A percentile compares a stretch with the other conserved stretches of the same genome.
These are phyloP conservation scores for Pterocarpus macrocarpus DNA, from an alignment of 306 rosid genomes.

Conservation along the genomic window DNA sequence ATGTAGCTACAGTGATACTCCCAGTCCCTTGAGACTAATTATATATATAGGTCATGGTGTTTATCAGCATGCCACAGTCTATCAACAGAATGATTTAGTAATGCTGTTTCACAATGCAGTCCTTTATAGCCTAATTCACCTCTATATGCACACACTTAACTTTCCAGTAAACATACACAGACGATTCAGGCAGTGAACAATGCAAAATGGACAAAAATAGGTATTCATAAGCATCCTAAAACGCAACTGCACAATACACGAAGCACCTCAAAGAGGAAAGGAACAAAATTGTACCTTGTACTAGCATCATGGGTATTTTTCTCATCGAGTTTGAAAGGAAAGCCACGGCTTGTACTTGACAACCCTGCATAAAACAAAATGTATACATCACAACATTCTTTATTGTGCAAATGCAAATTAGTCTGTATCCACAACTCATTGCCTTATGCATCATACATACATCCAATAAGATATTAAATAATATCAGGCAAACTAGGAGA, in stretches of 20 bases:
- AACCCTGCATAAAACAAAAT: slow-evolving; percentile 64
- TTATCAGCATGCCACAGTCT: slow-evolving; percentile 4
- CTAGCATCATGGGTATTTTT: slow-evolving; percentile 61
- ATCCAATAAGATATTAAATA: background rate
- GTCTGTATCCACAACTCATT: background rate
- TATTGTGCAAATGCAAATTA: slow-evolving; percentile 20
- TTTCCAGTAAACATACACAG: slow-evolving; percentile 23
- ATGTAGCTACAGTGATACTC: slow-evolving; percentile 2
- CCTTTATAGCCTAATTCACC: slow-evolving; percentile 28
- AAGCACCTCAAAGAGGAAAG: slow-evolving; percentile 39
- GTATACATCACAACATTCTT: slow-evolving; percentile 32
- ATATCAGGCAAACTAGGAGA: background rate
- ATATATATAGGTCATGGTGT: background rate
- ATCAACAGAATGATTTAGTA: slow-evolving; percentile 30
- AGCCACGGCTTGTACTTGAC: slow-evolving; percentile 62
- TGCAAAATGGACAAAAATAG: slow-evolving; percentile 14
- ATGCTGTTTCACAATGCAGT: background rate
- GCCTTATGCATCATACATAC: background rate
- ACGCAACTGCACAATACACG: slow-evolving; percentile 8
- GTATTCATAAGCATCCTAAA: slow-evolving; percentile 12
- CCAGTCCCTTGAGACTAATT: background rate
- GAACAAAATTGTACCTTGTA: slow-evolving; percentile 62
- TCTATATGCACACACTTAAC: background rate
- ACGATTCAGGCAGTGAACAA: slow-evolving; percentile 14
- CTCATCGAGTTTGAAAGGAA: slow-evolving; percentile 62